Evolutionary conservation across 228 moss, liverwort and hornwort genomes (phyloP).

Genomic region (Sphagnum magellanicum): DNA sequence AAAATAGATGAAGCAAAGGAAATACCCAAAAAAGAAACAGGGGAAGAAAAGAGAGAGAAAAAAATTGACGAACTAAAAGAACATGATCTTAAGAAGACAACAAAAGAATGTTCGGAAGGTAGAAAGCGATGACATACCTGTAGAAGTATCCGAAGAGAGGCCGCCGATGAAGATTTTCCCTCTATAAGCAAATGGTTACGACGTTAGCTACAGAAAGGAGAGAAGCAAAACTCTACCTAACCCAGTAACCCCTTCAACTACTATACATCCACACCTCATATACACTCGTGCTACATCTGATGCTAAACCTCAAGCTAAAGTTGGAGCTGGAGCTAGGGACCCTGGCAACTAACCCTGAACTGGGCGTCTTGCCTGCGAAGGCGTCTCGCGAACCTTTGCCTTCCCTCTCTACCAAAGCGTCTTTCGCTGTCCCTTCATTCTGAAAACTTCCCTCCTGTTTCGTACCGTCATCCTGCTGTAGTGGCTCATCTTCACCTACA

Average conservation of each 20-base stretch:
- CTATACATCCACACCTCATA: constrained; percentile 7
- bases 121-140: constrained; percentile 45
- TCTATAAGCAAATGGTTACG: constrained; percentile 98
- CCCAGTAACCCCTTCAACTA: constrained; percentile 50
- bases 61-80: too few relatives aligned
- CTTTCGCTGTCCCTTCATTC: constrained; percentile 93
- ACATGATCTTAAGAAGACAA: too few relatives aligned
- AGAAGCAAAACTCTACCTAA: constrained; percentile 64
- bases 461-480: constrained; percentile 28
- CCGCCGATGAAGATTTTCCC: constrained; percentile 99
- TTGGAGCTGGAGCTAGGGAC: constrained; percentile 73
- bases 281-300: constrained; percentile 45
- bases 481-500: constrained; percentile 27
- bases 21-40: not conserved
- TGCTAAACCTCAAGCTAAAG: constrained; percentile 55
- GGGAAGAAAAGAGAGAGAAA: not conserved
- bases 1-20: not conserved
- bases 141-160: constrained; percentile 98
- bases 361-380: constrained; percentile 97
- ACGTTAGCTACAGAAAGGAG: constrained; percentile 74
- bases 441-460: constrained; percentile 59
- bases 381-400: constrained; percentile 96
- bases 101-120: too few relatives aligned
- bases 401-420: constrained; percentile 99
- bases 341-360: constrained; percentile 99